Conservation (phyloP, 129 eudicot genomes). For the Tagetes patula region DNA sequence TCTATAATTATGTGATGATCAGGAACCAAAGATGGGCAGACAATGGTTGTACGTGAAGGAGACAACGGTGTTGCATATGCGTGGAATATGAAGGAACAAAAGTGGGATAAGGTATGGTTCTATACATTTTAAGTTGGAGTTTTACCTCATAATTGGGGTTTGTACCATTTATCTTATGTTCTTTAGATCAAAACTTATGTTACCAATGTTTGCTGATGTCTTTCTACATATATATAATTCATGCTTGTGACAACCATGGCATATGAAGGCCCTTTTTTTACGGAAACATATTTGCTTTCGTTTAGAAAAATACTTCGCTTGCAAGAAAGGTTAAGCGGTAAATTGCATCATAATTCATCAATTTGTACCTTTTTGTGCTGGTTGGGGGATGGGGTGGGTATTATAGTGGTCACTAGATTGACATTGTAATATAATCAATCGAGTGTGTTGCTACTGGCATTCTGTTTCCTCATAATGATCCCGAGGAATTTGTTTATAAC, state of each 20-base stretch:
- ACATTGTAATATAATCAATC: too few relatives aligned
- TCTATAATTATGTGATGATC: conserved; percentile 35
- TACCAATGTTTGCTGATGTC: neutral
- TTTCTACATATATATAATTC: neutral
- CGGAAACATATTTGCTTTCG: conserved; percentile 2
- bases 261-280: conserved; percentile 5
- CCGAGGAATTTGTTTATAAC: too few relatives aligned
- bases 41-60: conserved; percentile 91
- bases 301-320: neutral
- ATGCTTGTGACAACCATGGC: conserved; percentile 12
- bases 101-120: conserved; percentile 87
- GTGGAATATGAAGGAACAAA: conserved; percentile 77
- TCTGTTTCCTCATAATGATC: too few relatives aligned
- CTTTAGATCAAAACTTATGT: neutral
- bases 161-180: conserved; percentile 8
- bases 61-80: conserved; percentile 98
- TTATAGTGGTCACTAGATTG: too few relatives aligned
- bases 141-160: neutral
- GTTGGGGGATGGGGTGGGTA: too few relatives aligned
- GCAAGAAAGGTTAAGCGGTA: neutral
- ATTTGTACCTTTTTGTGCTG: too few relatives aligned
- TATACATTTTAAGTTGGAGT: neutral
- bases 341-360: neutral
- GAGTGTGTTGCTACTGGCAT: too few relatives aligned
- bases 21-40: conserved; percentile 96